phyloP scores from a whole-genome alignment of 129 eudicot genomes.

The Flaveria trinervia region DNA sequence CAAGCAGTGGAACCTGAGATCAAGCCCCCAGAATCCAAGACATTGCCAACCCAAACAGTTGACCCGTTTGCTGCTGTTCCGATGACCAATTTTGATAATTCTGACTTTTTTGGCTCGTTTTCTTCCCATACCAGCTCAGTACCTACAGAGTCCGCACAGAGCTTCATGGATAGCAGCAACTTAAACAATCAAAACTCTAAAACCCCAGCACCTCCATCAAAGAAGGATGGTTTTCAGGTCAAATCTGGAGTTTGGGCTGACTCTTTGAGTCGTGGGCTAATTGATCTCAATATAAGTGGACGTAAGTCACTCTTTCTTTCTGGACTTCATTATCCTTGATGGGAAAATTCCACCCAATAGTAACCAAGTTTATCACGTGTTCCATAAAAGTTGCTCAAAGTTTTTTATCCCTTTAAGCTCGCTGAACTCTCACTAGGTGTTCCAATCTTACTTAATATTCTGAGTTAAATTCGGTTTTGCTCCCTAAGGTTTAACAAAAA shows the following conservation, averaged over 20 bases:
- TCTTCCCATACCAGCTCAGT: constrained; percentile 51
- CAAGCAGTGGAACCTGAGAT: constrained; percentile 47
- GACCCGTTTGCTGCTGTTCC: constrained; percentile 98
- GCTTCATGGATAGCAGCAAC: constrained; percentile 32
- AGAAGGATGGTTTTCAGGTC: constrained; percentile 76
- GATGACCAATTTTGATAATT: constrained; percentile 61
- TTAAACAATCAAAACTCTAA: constrained; percentile 39
- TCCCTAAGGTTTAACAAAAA: too few relatives aligned
- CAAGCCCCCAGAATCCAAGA: constrained; percentile 43
- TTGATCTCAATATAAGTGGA: constrained; percentile 93
- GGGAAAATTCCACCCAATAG: too few relatives aligned
- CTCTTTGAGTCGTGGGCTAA: constrained; percentile 95
- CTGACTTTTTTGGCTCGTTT: constrained; percentile 79
- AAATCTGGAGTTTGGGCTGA: constrained; percentile 99
- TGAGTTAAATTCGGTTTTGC: too few relatives aligned
- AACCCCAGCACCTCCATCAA: constrained; percentile 47
- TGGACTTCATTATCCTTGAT: not conserved
- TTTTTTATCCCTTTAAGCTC: too few relatives aligned
- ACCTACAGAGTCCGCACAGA: constrained; percentile 39
- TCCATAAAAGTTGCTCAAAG: too few relatives aligned
- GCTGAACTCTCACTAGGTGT: too few relatives aligned
- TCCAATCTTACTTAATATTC: too few relatives aligned
- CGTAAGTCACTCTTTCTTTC: constrained; percentile 57
- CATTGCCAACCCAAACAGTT: constrained; percentile 35
- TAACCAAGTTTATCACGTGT: too few relatives aligned